Evolutionary conservation across 1,284 basidiomycete genomes (phyloP).

Genomic region (Flammula alnicola): DNA sequence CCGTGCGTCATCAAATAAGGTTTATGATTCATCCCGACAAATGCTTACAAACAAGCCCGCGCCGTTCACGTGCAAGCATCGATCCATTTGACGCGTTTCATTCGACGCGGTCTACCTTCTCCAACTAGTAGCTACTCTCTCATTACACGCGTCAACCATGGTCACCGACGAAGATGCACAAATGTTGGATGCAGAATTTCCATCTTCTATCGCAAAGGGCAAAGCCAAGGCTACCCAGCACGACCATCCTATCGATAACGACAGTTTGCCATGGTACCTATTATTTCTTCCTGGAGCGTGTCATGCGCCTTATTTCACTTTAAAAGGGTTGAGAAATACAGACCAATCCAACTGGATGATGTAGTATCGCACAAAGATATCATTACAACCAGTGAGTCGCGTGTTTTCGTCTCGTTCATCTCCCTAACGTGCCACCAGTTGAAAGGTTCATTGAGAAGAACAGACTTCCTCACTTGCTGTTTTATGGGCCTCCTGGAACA

Average conservation of each 20-base stretch:
- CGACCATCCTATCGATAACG: slow-evolving; percentile 50
- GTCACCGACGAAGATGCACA: slow-evolving; percentile 59
- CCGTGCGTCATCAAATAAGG: slow-evolving; percentile 39
- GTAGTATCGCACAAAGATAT: slow-evolving; percentile 96
- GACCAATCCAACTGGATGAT: slow-evolving; percentile 86
- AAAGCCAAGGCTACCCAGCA: slow-evolving; percentile 68
- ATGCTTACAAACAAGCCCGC: background rate
- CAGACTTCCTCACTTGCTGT: slow-evolving; percentile 91
- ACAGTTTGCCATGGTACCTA: slow-evolving; percentile 75
- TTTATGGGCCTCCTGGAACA: slow-evolving; percentile 98
- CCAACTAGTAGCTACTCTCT: background rate
- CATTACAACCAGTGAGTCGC: slow-evolving; percentile 80
- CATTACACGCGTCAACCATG: slow-evolving; percentile 42
- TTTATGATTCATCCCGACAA: too few species aligned
- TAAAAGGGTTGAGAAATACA: slow-evolving; percentile 93
- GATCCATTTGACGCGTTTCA: slow-evolving; percentile 21
- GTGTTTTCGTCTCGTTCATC: background rate
- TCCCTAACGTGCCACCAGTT: slow-evolving; percentile 54
- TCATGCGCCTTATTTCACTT: slow-evolving; percentile 6
- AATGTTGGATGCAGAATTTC: slow-evolving; percentile 53
- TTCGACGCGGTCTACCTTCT: slow-evolving; percentile 13
- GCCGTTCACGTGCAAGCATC: slow-evolving; percentile 17
- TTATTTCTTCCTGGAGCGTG: slow-evolving; percentile 4
- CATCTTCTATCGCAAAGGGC: slow-evolving; percentile 53
- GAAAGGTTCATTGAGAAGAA: slow-evolving; percentile 97